Percentiles rank a stretch among this genome's conserved stretches.
Conservation (phyloP, 2,329 filamentous ascomycete species). For the Stromatinia cepivora region DNA sequence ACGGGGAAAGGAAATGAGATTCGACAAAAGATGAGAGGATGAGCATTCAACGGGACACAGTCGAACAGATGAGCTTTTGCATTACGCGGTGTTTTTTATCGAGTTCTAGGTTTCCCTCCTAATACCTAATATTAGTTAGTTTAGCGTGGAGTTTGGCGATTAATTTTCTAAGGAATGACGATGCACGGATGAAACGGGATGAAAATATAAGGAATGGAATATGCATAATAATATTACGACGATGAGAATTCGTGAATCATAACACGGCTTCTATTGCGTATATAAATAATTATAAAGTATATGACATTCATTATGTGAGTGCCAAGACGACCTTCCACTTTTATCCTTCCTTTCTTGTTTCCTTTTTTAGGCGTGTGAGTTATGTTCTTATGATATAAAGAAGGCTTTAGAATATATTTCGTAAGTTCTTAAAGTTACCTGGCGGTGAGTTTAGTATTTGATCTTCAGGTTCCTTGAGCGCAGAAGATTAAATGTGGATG, state of each 20-base stretch:
- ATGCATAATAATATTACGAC: background rate
- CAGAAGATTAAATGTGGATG: too few species aligned
- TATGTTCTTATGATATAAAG: background rate
- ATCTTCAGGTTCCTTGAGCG: too few species aligned
- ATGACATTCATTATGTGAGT: background rate
- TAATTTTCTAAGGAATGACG: too few species aligned
- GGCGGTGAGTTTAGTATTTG: too few species aligned
- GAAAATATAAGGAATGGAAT: background rate
- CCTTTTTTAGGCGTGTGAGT: background rate
- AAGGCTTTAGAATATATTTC: too few species aligned
- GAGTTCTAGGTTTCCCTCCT: too few species aligned
- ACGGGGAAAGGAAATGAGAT: background rate
- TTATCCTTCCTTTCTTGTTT: background rate
- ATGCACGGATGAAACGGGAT: background rate
- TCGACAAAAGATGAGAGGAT: background rate
- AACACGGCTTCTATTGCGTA: background rate
- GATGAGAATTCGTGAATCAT: background rate
- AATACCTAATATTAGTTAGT: background rate
- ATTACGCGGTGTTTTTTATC: too few species aligned
- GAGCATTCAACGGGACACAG: too few species aligned
- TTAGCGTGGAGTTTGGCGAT: constrained; percentile 3
- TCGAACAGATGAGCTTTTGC: background rate
- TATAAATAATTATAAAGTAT: background rate
- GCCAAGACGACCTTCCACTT: background rate
- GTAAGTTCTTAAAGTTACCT: too few species aligned